A percentile compares a stretch with the other conserved stretches of the same genome.
These are phyloP conservation scores for Ophiocordyceps camponoti-rufipedis DNA, from an alignment of 2,329 filamentous ascomycete species.

Conservation along the genomic window DNA sequence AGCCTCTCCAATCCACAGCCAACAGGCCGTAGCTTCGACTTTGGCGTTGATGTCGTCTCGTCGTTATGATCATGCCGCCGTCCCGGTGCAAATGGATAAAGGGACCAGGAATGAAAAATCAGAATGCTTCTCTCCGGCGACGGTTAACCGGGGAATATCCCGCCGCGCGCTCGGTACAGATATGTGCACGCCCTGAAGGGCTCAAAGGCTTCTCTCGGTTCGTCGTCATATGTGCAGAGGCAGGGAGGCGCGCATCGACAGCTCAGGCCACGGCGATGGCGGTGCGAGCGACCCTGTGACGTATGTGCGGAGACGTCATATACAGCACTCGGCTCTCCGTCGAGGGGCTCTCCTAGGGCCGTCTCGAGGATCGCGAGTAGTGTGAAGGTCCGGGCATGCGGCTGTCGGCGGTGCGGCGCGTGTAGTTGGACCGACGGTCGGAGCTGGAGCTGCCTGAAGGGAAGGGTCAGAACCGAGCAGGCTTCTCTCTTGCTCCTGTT, in stretches of 20 bases:
- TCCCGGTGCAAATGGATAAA: not conserved
- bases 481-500: no score
- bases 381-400: slow-evolving; percentile 12
- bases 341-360: slow-evolving; percentile 4
- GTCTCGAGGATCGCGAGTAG: slow-evolving; percentile 10
- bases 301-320: slow-evolving; percentile 2
- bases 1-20: not conserved
- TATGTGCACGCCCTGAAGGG: not conserved
- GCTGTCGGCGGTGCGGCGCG: slow-evolving; percentile 13
- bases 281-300: not conserved
- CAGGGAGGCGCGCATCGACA: not conserved
- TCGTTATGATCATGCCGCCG: not conserved
- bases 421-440: slow-evolving; percentile 21
- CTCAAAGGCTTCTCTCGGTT: not conserved
- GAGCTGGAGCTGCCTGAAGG: slow-evolving; percentile 26
- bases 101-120: not conserved
- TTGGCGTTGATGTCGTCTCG: not conserved
- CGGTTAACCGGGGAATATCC: not conserved
- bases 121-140: not conserved
- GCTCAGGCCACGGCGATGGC: not conserved
- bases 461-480: no score
- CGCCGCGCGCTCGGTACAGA: no score
- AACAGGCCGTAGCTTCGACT: not conserved
- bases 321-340: slow-evolving; percentile 2
- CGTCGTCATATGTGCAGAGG: not conserved